Base-by-base conservation (phyloP, 2,329 filamentous ascomycete species). In the Gyromitra esculenta region DNA sequence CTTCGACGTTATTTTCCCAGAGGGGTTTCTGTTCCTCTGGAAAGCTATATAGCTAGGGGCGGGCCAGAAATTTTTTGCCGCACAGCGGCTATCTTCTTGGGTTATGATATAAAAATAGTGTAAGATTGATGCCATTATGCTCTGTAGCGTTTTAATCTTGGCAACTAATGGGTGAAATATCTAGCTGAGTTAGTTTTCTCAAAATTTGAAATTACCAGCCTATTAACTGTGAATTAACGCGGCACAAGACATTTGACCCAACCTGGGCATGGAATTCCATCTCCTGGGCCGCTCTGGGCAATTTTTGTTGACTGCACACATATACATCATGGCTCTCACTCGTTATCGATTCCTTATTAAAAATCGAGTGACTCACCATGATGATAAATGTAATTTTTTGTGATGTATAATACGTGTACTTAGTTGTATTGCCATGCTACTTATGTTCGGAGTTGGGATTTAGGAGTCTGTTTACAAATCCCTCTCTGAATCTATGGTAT, bases 1-100 rank as follows among this genome's bases (percentile, higher is more conserved):
- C 68, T 68, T 76, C 73, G 69, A 57, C 76, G 25, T n/a, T 68
- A n/a, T 63, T 69, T 72, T 76, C 69, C 15, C 9, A 13, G 37
- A 25, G 39, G n/a, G 37, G 18, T 57, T 57, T 72, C 21, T 1
- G 18, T 67, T 57, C 21, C 2, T 68, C 65, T 31, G 13, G 11
- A 31, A 37, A 45, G 65, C 25, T 69, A 60, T 8, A 48, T 69
- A 60, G 8, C 41, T 69, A 59, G 41, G 54, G 9, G 63, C 11
- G n/a, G 63, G 56, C 25, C 9, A 43, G 25, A 54, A 69, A 48
- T 43, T 25, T 11, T 41, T 50, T 59, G 35, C 43, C 15, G 25
- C 25, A 39, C 3, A 37, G 11, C 43, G 25, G 25, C 15, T 68
- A 56, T 35, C 52, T 25, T 57, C 39, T 11, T n/a, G 37, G 37